Conservation (phyloP, 495 filamentous ascomycete genomes). For the Hypomontagnella monticulosa region DNA sequence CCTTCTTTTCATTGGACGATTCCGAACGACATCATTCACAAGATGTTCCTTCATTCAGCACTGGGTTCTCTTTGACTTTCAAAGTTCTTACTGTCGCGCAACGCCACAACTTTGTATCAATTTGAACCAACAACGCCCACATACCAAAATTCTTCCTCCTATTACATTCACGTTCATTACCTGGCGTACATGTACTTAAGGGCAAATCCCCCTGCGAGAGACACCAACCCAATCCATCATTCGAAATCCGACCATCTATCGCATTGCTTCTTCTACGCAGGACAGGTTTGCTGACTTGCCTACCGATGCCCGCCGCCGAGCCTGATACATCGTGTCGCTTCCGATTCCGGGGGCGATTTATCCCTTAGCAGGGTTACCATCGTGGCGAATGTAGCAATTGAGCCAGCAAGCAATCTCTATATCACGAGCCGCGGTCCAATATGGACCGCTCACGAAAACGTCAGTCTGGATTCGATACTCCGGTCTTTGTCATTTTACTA, state of each 20-base stretch:
- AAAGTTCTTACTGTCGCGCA: conserved; percentile 5
- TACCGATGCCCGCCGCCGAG: conserved; percentile 61
- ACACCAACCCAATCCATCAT: neutral
- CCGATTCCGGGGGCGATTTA: conserved; percentile 54
- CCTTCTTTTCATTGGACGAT: conserved; percentile 28
- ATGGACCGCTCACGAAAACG: conserved; percentile 92
- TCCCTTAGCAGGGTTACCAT: conserved; percentile 56
- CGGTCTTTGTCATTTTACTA: conserved; percentile 36
- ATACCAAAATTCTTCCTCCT: neutral
- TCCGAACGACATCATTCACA: conserved; percentile 39
- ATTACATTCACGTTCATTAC: neutral
- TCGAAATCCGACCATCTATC: conserved; percentile 18
- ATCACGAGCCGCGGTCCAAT: conserved; percentile 45
- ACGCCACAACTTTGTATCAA: conserved; percentile 2
- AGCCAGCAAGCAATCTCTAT: conserved; percentile 1
- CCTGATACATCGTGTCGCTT: conserved; percentile 56
- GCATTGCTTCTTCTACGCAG: conserved; percentile 38
- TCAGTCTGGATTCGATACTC: conserved; percentile 51
- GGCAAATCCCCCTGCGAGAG: too few species aligned
- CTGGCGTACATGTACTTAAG: neutral
- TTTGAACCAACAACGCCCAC: neutral
- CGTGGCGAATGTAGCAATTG: conserved; percentile 54
- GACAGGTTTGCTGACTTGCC: conserved; percentile 33
- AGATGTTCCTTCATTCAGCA: conserved; percentile 22
- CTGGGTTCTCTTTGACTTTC: conserved; percentile 23